Conservation (phyloP, 2,329 filamentous ascomycete species). For the Calonectria fujianensis region DNA sequence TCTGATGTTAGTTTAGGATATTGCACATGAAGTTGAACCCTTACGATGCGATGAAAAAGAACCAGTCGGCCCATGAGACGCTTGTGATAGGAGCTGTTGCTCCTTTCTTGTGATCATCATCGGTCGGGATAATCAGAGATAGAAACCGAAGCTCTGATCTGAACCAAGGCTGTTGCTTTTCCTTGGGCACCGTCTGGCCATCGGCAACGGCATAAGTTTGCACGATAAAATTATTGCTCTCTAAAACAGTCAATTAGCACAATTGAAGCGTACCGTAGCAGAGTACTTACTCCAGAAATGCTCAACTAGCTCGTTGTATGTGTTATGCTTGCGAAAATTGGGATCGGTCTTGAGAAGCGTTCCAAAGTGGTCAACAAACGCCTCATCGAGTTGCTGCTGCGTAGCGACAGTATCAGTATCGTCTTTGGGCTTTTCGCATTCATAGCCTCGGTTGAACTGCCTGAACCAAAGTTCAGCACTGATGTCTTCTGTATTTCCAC, state of each 20-base stretch:
- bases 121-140: neutral
- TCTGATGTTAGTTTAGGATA: neutral
- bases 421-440: neutral
- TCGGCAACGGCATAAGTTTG: constrained; percentile 18
- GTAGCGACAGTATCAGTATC: constrained; percentile 2
- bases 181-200: constrained; percentile 16
- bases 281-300: neutral
- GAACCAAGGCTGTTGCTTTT: constrained; percentile 19
- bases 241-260: neutral
- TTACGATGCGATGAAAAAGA: constrained; percentile 18
- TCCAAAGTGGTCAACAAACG: constrained; percentile 13
- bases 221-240: neutral
- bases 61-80: neutral
- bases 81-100: neutral
- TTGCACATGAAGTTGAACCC: neutral
- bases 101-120: constrained; percentile 13
- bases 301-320: constrained; percentile 11
- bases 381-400: neutral
- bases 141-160: constrained; percentile 23
- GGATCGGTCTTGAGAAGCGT: neutral
- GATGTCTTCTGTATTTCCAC: constrained; percentile 8
- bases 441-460: neutral
- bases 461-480: constrained; percentile 16
- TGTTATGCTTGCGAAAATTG: constrained; percentile 4
- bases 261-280: accelerated